These are phyloP conservation scores for Solanum boliviense DNA, from an alignment of 257 asterid genomes.

Conservation along the genomic window DNA sequence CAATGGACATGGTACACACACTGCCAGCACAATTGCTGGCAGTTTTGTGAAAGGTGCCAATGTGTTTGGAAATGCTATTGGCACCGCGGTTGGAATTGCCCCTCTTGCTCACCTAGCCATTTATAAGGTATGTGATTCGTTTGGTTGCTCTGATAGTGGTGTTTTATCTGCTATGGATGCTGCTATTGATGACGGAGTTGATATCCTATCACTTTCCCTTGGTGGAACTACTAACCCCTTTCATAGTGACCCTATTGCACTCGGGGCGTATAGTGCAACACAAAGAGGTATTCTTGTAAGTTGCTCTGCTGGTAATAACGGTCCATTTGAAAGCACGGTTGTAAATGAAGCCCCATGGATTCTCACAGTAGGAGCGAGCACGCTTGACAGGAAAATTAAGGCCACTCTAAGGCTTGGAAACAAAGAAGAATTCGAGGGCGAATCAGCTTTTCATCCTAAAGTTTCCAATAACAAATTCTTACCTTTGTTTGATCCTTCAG, in stretches of 20 bases:
- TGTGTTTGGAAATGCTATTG: no score
- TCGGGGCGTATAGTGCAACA: conserved; percentile 20
- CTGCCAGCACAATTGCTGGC: no score
- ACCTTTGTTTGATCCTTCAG: conserved; percentile 11
- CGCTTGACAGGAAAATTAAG: conserved; percentile 12
- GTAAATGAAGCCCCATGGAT: conserved; percentile 32
- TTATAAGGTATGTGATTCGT: conserved; percentile 7
- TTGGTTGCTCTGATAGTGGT: conserved; percentile 6
- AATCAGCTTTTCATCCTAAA: conserved; percentile 10
- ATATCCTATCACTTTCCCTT: conserved; percentile 19
- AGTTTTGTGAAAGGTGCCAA: no score
- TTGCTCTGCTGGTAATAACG: conserved; percentile 17
- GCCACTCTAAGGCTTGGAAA: conserved; percentile 20
- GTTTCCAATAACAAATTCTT: conserved; percentile 1
- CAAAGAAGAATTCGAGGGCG: conserved; percentile 4
- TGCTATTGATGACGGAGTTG: conserved; percentile 31
- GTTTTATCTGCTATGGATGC: conserved; percentile 22
- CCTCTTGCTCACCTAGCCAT: conserved; percentile 24
- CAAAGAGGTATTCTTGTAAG: conserved; percentile 21
- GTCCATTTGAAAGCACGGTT: conserved; percentile 1
- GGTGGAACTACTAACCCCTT: conserved; percentile 8
- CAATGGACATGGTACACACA: no score
- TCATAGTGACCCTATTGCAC: conserved; percentile 8
- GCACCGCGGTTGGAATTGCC: conserved; percentile 16
- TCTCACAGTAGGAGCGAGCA: conserved; percentile 33